Percentiles rank a stretch among this genome's conserved stretches.
phyloP scores from a whole-genome alignment of 1,284 basidiomycete species.

The Cutaneotrichosporon dermatis region DNA sequence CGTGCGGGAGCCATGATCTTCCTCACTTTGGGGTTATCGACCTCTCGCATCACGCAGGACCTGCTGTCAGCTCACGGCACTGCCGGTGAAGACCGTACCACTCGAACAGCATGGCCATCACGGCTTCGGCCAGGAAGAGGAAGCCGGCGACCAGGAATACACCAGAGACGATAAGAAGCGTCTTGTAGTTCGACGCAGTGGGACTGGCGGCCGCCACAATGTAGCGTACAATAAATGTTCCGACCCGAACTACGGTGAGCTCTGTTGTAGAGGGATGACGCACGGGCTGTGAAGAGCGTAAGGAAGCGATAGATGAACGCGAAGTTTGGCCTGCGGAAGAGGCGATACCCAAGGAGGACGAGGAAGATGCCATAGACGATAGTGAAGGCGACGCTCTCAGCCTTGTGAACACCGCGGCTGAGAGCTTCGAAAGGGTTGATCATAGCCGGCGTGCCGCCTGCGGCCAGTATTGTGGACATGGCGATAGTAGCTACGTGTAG shows the following conservation, averaged over 20 bases:
- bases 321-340: not conserved
- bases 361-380: not conserved
- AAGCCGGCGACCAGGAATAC: conserved; percentile 10
- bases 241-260: conserved; percentile 8
- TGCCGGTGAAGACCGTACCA: not conserved
- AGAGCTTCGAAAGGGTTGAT: conserved; percentile 9
- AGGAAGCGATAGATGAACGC: not conserved
- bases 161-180: conserved; percentile 9
- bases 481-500: too few relatives aligned
- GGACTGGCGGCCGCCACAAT: not conserved
- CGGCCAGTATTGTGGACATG: too few relatives aligned
- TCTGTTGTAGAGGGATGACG: not conserved
- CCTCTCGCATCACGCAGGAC: conserved; percentile 4
- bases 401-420: not conserved
- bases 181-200: not conserved
- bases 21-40: not conserved
- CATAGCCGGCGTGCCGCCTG: not conserved
- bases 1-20: not conserved
- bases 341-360: not conserved
- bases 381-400: conserved; percentile 5
- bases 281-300: not conserved
- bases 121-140: conserved; percentile 11
- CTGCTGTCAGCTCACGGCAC: not conserved
- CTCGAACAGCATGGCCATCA: conserved; percentile 10
- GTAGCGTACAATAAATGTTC: conserved; percentile 6